Base-by-base conservation (phyloP, 345 rosid genomes). In the Eucalyptus tenuipes region DNA sequence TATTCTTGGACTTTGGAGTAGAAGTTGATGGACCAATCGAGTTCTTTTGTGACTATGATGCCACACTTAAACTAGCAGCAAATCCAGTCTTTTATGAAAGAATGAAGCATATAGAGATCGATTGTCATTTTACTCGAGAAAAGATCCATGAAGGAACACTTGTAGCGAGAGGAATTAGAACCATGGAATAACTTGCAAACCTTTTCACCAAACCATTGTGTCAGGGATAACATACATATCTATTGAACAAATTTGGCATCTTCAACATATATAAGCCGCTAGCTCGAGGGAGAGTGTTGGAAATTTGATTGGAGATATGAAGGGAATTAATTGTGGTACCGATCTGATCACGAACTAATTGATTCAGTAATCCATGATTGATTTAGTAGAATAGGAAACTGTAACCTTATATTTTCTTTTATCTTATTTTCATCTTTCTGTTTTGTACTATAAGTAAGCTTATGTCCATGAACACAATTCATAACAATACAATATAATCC, bases 161-260 rank as follows among this genome's bases (percentile, higher is more conserved):
- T 12, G 15, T 25, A 10, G 29, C 14, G 25, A 59, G 3, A 59
- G 4, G 66, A 59, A 59, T 59, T 27, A 1, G 31, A 59, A 59
- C 15, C 0, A 3, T 59, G 31, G n/a, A 59, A 27, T 5, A 59
- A 59, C 66, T 59, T 25, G n/a, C 66, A 11, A 27, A 59, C 4
- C 13, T 59, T 59, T 25, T 59, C 7, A 25, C 2, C n/a, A 25
- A 25, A 0, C n/a, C 61, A 55, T 59, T 59, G 5, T 59, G 15
- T 25, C 2, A 57, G 7, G 3, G n/a, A 59, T 12, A 59, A 59
- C 15, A 25, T 11, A 0, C 66, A 59, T 59, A 59, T 59, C 66
- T 25, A 59, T 0, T 25, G 7, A 59, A 5, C 15, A 59, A 57
- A 27, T 11, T 57, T 10, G 13, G 2, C 7, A 15, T 59, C n/a